Conservation (phyloP, 176 grass and related monocot species). For the Carex cristatella region DNA sequence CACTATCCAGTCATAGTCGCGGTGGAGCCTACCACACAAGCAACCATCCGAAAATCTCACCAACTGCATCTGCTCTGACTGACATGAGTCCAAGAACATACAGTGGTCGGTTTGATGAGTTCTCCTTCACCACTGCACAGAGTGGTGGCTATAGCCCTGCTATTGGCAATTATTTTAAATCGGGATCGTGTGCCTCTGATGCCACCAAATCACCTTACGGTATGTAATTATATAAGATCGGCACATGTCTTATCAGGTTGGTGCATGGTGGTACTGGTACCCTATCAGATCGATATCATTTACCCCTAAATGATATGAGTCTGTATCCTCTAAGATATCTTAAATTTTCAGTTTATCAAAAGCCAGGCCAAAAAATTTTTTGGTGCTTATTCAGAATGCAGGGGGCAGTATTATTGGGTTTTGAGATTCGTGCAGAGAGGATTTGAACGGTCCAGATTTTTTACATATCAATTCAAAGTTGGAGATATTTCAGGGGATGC, state of each 20-base stretch:
- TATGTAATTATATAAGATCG: not conserved
- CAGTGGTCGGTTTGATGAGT: slow-evolving; percentile 37
- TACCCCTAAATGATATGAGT: not conserved
- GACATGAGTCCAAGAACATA: slow-evolving; percentile 44
- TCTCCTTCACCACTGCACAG: slow-evolving; percentile 47
- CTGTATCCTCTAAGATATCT: too few relatives aligned
- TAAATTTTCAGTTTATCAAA: too few relatives aligned
- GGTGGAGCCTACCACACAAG: slow-evolving; percentile 19
- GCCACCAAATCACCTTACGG: slow-evolving; percentile 13
- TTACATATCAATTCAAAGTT: too few relatives aligned
- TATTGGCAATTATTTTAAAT: not conserved
- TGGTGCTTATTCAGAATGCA: too few relatives aligned
- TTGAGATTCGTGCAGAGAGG: too few relatives aligned
- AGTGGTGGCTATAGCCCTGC: slow-evolving; percentile 20
- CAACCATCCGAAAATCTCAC: slow-evolving; percentile 27
- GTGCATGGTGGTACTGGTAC: not conserved
- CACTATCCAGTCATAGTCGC: slow-evolving; percentile 4
- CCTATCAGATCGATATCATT: not conserved
- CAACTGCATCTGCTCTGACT: slow-evolving; percentile 32
- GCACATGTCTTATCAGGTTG: not conserved
- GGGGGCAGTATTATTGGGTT: too few relatives aligned
- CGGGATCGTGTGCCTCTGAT: slow-evolving; percentile 13
- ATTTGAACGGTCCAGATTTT: too few relatives aligned
- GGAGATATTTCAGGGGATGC: too few relatives aligned
- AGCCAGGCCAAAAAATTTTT: too few relatives aligned